Conservation (phyloP, 257 asterid species). For the Solanum medicagineum region DNA sequence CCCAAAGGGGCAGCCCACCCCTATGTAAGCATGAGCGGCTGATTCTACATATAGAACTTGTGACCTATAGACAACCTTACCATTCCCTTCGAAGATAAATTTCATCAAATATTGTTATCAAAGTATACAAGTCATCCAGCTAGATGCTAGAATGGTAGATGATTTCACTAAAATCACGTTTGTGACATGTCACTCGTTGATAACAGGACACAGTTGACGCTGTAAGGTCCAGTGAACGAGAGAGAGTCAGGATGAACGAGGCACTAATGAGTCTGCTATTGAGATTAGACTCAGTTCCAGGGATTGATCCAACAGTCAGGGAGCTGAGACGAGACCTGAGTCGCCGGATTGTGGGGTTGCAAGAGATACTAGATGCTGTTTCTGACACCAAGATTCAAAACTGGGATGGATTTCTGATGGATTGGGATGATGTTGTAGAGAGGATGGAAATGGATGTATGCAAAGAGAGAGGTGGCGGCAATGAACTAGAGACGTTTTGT, state of each 20-base stretch:
- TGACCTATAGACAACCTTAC: no score
- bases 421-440: conserved; percentile 72
- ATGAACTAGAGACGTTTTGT: conserved; percentile 75
- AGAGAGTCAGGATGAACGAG: conserved; percentile 69
- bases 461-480: conserved; percentile 51
- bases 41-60: no score
- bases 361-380: conserved; percentile 80
- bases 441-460: conserved; percentile 63
- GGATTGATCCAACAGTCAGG: conserved; percentile 71
- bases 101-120: no score
- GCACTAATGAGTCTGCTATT: conserved; percentile 64
- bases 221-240: conserved; percentile 54
- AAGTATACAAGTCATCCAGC: no score
- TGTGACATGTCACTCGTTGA: neutral
- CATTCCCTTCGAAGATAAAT: no score
- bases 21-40: no score
- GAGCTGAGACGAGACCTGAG: conserved; percentile 81
- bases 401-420: conserved; percentile 71
- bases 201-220: conserved; percentile 95
- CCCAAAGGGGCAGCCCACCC: no score
- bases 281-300: conserved; percentile 83
- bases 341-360: conserved; percentile 82
- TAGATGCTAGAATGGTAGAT: neutral
- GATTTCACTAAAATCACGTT: neutral
- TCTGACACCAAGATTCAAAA: conserved; percentile 50